phyloP scores from a whole-genome alignment of 1,284 basidiomycete genomes.

The Papiliotrema fonsecae region DNA sequence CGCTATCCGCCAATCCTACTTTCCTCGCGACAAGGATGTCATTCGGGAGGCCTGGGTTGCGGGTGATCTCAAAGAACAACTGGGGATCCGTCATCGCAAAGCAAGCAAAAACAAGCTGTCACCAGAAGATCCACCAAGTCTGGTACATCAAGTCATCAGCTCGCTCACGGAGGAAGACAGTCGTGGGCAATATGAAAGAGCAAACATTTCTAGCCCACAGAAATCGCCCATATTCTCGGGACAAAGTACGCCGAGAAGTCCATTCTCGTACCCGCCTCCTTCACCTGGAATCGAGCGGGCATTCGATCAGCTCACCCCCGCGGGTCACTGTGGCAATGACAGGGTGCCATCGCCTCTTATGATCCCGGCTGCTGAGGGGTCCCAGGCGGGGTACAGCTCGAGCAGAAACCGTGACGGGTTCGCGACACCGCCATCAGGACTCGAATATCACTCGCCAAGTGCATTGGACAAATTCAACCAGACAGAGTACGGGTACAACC shows the following conservation, averaged over 20 bases:
- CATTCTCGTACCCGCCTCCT: background rate
- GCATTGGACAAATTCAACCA: background rate
- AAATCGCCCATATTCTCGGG: background rate
- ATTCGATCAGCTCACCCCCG: background rate
- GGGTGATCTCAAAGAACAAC: conserved; percentile 74
- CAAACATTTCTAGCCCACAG: conserved; percentile 8
- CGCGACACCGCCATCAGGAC: background rate
- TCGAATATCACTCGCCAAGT: background rate
- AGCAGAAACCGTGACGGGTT: background rate
- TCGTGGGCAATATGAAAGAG: conserved; percentile 9
- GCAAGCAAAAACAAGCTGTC: conserved; percentile 7
- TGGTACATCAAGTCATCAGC: background rate
- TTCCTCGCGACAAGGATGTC: conserved; percentile 58
- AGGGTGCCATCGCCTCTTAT: background rate
- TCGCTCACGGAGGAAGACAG: background rate
- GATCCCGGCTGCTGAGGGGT: too few species aligned
- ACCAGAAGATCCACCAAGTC: background rate
- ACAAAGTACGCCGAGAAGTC: background rate
- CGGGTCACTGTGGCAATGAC: background rate
- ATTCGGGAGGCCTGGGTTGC: conserved; percentile 81
- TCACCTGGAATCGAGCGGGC: background rate
- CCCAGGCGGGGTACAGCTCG: too few species aligned
- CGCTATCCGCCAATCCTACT: conserved; percentile 26
- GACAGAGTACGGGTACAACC: background rate
- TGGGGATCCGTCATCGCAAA: conserved; percentile 57